Conservation (phyloP, 345 rosid genomes). For the Camelina hispida region DNA sequence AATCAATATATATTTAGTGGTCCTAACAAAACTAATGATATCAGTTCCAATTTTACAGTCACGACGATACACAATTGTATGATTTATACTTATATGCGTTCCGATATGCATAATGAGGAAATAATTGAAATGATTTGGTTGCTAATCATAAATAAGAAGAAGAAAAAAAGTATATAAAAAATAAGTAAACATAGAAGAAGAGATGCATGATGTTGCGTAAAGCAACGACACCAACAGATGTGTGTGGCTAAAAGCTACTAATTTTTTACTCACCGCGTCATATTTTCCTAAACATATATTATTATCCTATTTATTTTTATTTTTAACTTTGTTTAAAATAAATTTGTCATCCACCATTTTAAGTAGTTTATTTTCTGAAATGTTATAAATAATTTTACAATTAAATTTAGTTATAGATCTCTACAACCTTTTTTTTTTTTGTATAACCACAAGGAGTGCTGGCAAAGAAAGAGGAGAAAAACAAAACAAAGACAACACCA, state of each 20-base stretch:
- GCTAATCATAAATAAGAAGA: constrained; percentile 33
- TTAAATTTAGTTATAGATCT: background rate
- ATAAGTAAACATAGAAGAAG: constrained; percentile 22
- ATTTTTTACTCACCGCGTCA: constrained; percentile 40
- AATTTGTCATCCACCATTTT: background rate
- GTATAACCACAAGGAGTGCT: too few species aligned
- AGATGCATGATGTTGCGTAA: constrained; percentile 50
- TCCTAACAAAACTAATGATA: constrained; percentile 35
- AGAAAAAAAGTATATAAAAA: constrained; percentile 11
- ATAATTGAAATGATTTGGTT: constrained; percentile 42
- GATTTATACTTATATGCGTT: background rate
- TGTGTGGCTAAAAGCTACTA: constrained; percentile 37
- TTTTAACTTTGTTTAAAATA: background rate
- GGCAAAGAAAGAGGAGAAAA: background rate
- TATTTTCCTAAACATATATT: constrained; percentile 10
- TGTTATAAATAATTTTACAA: background rate
- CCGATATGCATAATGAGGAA: constrained; percentile 25
- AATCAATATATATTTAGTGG: constrained; percentile 31
- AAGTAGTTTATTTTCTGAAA: background rate
- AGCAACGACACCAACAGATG: constrained; percentile 48
- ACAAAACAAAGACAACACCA: background rate
- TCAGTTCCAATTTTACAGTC: constrained; percentile 12
- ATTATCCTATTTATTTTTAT: background rate
- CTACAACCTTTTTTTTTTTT: background rate
- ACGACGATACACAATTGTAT: constrained; percentile 13